Conservation (phyloP, 441 rosid species). For the Jatropha multifida region DNA sequence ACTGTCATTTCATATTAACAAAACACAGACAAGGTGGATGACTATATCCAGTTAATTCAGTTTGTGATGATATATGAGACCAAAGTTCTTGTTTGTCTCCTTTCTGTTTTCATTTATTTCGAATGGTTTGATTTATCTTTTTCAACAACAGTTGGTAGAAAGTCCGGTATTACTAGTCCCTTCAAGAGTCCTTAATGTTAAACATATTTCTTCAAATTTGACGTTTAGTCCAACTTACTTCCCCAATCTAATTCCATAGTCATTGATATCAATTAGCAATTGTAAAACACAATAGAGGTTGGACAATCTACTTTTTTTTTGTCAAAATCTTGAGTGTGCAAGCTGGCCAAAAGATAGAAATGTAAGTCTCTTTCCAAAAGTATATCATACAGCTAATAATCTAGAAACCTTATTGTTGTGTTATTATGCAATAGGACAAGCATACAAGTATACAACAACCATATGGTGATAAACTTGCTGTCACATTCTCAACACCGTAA, state of each 20-base stretch:
- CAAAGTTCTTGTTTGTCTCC: slow-evolving; percentile 5
- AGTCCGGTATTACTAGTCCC: not conserved
- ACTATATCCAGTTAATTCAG: not conserved
- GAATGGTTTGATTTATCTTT: not conserved
- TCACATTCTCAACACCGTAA: not conserved
- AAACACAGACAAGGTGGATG: not conserved
- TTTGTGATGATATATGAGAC: not conserved
- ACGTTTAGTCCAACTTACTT: not conserved
- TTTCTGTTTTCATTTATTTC: not conserved
- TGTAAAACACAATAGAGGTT: not conserved
- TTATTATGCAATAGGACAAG: not conserved
- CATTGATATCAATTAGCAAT: not conserved
- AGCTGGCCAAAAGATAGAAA: not conserved
- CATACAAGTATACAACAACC: not conserved
- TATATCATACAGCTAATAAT: not conserved
- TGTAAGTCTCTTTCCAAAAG: not conserved
- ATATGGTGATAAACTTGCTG: not conserved
- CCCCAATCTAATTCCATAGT: not conserved
- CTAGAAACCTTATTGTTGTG: not conserved
- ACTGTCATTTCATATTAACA: not conserved
- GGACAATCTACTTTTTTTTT: not conserved
- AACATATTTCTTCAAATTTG: not conserved
- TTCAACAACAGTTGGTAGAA: not conserved
- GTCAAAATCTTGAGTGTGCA: not conserved
- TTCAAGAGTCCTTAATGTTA: not conserved